phyloP scores from a whole-genome alignment of 805 yeast species.

The Lipomyces kockii region DNA sequence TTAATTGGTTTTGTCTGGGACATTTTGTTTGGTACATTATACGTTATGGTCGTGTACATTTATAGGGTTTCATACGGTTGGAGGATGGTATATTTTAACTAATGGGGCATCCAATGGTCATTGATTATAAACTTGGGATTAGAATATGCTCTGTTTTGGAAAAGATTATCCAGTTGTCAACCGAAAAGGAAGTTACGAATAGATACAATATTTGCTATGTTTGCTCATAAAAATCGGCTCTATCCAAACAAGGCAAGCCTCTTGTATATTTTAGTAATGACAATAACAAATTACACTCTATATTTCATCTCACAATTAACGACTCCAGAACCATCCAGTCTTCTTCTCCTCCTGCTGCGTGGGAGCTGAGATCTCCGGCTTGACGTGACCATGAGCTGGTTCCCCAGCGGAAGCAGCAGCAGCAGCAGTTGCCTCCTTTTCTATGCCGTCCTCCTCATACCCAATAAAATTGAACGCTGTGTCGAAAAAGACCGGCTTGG shows the following conservation, averaged over 20 bases:
- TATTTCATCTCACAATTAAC: conserved; percentile 7
- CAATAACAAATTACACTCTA: neutral
- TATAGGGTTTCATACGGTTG: neutral
- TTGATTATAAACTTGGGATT: neutral
- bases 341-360: conserved; percentile 7
- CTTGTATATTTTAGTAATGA: neutral
- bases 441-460: conserved; percentile 23
- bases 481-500: conserved; percentile 91
- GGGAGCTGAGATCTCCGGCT: neutral
- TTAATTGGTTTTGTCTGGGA: neutral
- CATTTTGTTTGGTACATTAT: neutral
- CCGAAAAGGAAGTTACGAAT: too few relatives aligned
- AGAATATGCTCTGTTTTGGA: neutral
- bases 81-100: neutral
- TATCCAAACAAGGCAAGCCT: neutral
- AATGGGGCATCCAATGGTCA: neutral
- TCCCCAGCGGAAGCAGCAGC: neutral
- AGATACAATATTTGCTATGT: too few relatives aligned
- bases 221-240: too few relatives aligned
- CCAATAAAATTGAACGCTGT: conserved; percentile 80
- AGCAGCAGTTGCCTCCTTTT: neutral
- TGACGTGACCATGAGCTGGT: neutral
- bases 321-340: conserved; percentile 34
- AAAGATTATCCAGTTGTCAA: too few relatives aligned
- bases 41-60: neutral